These are phyloP conservation scores for Nyssa sinensis DNA, from an alignment of 148 eudicot genomes.

Conservation along the genomic window DNA sequence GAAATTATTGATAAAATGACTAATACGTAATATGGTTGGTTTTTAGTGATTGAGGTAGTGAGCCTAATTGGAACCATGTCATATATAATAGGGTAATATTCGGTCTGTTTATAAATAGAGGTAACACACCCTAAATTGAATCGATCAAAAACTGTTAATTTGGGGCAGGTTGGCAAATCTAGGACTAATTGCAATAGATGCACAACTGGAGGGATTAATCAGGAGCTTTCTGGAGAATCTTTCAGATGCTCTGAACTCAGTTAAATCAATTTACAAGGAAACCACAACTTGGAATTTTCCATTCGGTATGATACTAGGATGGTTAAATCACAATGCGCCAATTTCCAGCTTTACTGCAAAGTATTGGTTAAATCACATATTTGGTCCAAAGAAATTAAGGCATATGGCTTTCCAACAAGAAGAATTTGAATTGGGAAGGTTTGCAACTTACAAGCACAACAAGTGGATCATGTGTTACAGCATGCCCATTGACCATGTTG, in stretches of 20 bases:
- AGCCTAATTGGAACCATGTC: not conserved
- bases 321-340: not conserved
- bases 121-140: no score
- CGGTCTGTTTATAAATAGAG: not conserved
- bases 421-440: not conserved
- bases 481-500: slow-evolving; percentile 80
- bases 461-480: slow-evolving; percentile 87
- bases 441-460: slow-evolving; percentile 75
- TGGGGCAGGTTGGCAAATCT: not conserved
- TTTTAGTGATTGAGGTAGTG: no score
- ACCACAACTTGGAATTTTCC: not conserved
- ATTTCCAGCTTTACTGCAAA: no score
- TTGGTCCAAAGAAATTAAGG: not conserved
- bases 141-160: not conserved
- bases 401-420: not conserved
- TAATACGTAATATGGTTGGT: no score
- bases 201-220: not conserved
- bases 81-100: not conserved
- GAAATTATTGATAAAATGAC: no score
- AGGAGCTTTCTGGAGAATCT: not conserved
- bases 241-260: not conserved
- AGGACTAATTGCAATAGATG: not conserved
- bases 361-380: not conserved
- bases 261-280: not conserved
- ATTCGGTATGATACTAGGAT: not conserved